Percentiles rank a stretch among this genome's conserved stretches.
Conservation (phyloP, 768 basidiomycete genomes). For the Russula sp. region DNA sequence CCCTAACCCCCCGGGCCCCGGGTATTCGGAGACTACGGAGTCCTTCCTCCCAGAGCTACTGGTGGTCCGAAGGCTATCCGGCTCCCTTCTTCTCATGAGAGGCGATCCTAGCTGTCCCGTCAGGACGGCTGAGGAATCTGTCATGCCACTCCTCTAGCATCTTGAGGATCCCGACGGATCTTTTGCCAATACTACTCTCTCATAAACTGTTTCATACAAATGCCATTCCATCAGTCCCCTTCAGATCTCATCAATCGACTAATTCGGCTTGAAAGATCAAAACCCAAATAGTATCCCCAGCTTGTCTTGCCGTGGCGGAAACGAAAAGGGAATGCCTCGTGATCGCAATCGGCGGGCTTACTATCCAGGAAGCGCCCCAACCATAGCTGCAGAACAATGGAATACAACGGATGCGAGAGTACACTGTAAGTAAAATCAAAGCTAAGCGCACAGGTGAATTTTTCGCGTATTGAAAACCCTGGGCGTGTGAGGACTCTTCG, state of each 20-base stretch:
- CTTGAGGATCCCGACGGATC: neutral
- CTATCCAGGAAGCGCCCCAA: neutral
- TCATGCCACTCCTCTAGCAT: neutral
- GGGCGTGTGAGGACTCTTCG: neutral
- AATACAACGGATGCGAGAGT: slow-evolving; percentile 12
- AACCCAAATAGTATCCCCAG: slow-evolving; percentile 2
- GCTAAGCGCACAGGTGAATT: neutral
- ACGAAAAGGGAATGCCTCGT: slow-evolving; percentile 19
- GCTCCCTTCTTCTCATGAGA: neutral
- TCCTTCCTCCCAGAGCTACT: neutral
- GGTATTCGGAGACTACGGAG: neutral
- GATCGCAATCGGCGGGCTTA: slow-evolving; percentile 5
- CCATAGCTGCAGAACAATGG: slow-evolving; percentile 9
- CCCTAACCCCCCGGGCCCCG: neutral
- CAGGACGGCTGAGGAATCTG: neutral
- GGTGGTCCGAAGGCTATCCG: neutral
- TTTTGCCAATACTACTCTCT: neutral
- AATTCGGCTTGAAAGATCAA: neutral
- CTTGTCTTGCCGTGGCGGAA: neutral
- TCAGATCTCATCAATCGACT: neutral
- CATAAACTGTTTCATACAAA: neutral
- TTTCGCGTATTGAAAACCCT: slow-evolving; percentile 8
- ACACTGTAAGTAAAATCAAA: slow-evolving; percentile 14
- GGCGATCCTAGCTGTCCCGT: neutral
- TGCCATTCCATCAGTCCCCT: neutral